Evolutionary conservation across 352 stramenopile genomes (phyloP), one percentile per base, ranked within the genome.

Genomic region (Phytophthora fragariaefolia): DNA sequence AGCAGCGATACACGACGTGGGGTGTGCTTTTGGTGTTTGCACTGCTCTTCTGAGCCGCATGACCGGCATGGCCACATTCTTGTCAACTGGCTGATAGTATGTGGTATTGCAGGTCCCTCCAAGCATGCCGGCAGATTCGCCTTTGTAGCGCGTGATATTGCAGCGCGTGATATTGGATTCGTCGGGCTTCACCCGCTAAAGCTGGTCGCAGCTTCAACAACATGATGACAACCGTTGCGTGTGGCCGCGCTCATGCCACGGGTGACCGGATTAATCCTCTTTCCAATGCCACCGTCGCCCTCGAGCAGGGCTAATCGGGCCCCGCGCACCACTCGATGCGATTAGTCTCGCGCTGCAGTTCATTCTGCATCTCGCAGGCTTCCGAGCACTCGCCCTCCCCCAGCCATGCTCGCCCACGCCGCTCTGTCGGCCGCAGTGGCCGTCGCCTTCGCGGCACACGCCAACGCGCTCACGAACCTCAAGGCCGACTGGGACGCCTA

Each of bases 401-500:
- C 27, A 58, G 27, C 45, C 46, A 72, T 72, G 64, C 38, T 66
- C 40, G 43, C 48, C 32, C 53, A 48, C 36, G 20, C 56, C 3
- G 48, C 53, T 6, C 42, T 71, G 20, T 68, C 63, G 43, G 49
- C 63, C 34, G 55, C 55, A 53, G 53, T 65, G 42, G 54, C 54
- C 6, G 48, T 72, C 46, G 46, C 51, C 27, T 51, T 36, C n/a
- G 32, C 52, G 13, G 49, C 55, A n/a, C n/a, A n/a, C n/a, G n/a
- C 26, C 28, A 52, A 73, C 24, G 69, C 73, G 2, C 46, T 75
- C 13, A 69, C 34, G 8, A 67, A 77, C 34, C 68, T 85, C 58
- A 82, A 82, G 54, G 76, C 62, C 17, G 66, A 80, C 48, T 85
- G 73, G 72, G 71, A 78, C 32, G 71, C 74, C 52, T 85, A 79